Evolutionary conservation across 495 filamentous ascomycete genomes (phyloP), one percentile per base, ranked within the genome.

Genomic region (Staphylotrichum tortipilum): DNA sequence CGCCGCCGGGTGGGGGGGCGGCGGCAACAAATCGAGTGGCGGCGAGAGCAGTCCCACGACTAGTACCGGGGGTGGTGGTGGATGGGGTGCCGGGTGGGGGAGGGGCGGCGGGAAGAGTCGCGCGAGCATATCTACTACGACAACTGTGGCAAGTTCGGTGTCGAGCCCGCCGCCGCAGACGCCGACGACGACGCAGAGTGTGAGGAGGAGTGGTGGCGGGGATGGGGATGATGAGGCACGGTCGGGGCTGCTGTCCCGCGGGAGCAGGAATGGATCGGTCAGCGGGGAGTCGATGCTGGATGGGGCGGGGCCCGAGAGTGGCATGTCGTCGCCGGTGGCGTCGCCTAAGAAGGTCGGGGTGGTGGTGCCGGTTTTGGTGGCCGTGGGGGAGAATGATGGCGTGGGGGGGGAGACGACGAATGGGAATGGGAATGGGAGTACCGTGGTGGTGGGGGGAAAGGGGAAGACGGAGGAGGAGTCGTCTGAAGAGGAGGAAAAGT

Each of bases 201-300:
- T n/a, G n/a, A n/a, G n/a, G n/a, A n/a, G n/a, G n/a, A n/a, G n/a
- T n/a, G n/a, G n/a, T n/a, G n/a, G n/a, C n/a, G n/a, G n/a, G n/a
- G n/a, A n/a, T n/a, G n/a, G n/a, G n/a, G n/a, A n/a, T n/a, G n/a
- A n/a, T n/a, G n/a, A n/a, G n/a, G n/a, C n/a, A n/a, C n/a, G n/a
- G n/a, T n/a, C n/a, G n/a, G n/a, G n/a, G 36, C 64, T 65, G n/a
- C 46, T 60, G 6, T 67, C 57, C 2, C 57, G 63, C 19, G 58
- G 23, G 3, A 21, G 19, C 35, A n/a, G 9, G 15, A 18, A 66
- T 18, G 69, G 62, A n/a, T 75, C 68, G 18, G 4, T 53, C 3
- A 55, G 56, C 34, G 54, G 58, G 14, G 72, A 73, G 46, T 67
- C 60, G 31, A 31, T 74, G 12, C 65, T 73, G 15, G 68, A 74